Evolutionary conservation across 108 stramenopile genomes (phyloP), one percentile per base, ranked within the genome.

Genomic region (Fragilariopsis cylindrus): DNA sequence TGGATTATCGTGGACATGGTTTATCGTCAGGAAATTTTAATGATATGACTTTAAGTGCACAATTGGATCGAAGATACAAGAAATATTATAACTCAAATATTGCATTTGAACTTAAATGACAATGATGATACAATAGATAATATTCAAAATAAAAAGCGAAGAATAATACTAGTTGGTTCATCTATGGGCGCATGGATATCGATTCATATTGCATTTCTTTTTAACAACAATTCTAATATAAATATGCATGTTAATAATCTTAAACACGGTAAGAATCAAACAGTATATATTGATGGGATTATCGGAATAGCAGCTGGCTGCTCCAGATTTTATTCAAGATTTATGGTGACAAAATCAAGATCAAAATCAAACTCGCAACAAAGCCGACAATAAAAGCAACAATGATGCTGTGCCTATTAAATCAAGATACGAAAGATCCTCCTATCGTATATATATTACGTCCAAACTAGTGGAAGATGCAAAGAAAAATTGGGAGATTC

Each of bases 141-240:
- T 19, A 12, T 50, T 8, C 6, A 40, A 4, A 53, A 19, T 42
- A 4, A 43, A 7, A 7, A 60, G 7, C 43, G 55, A 19, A 63
- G 63, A 39, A 48, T 80, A 19, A 46, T 84, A 4, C 56, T 84
- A 48, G 60, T 76, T 4, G 83, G 80, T 4, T 84, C 83, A 3
- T 84, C 83, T 57, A 81, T 84, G 77, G 83, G 83, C 7, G 75
- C 65, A 7, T 84, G 83, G 83, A 75, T 84, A 45, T 57, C 76
- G 15, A 21, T 77, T 2, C 80, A 76, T 42, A 4, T 79, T 45
- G 83, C 83, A 11, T n/a, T 73, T 47, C 60, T 63, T 42, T 30
- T 66, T 16, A 42, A 63, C 62, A 63, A 39, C 8, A 44, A 44
- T 40, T 11, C 7, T 12, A 43, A 3, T 5, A 0, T 4, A 4